These are phyloP conservation scores for Trametes meyenii DNA, from an alignment of 768 basidiomycete genomes.

Conservation along the genomic window DNA sequence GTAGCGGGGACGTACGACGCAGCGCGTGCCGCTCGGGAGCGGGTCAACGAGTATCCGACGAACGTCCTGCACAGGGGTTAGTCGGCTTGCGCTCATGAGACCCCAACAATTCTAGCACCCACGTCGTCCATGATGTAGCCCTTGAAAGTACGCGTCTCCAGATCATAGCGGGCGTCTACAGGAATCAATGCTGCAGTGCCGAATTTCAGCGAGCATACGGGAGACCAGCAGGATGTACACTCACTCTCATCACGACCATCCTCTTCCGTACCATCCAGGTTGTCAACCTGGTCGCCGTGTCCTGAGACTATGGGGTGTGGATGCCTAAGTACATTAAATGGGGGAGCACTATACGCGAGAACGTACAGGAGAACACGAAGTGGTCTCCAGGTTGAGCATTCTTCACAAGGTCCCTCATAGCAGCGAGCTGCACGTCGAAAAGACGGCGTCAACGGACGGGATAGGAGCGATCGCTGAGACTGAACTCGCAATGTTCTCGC, in stretches of 20 bases:
- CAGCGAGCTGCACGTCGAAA: constrained; percentile 38
- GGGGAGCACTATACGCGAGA: neutral
- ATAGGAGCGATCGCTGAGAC: neutral
- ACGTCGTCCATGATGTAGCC: constrained; percentile 35
- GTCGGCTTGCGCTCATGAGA: neutral
- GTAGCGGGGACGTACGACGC: constrained; percentile 23
- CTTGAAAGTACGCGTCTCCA: constrained; percentile 2
- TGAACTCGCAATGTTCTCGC: constrained; percentile 47
- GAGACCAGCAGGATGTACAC: neutral
- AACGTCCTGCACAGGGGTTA: constrained; percentile 19
- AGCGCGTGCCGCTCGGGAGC: constrained; percentile 26
- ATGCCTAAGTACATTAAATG: neutral
- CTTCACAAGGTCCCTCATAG: constrained; percentile 47
- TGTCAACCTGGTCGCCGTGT: constrained; percentile 49
- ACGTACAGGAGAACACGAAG: constrained; percentile 61
- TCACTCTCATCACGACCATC: constrained; percentile 59
- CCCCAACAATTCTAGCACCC: neutral
- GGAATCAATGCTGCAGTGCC: constrained; percentile 27
- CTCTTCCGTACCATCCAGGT: constrained; percentile 46
- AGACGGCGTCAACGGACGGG: neutral
- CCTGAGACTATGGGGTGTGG: constrained; percentile 46
- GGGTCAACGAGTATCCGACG: constrained; percentile 27
- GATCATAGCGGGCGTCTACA: constrained; percentile 18
- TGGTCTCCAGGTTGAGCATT: constrained; percentile 50
- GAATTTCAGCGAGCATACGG: neutral